phyloP scores from a whole-genome alignment of 148 eudicot species.

The Drosera capensis region DNA sequence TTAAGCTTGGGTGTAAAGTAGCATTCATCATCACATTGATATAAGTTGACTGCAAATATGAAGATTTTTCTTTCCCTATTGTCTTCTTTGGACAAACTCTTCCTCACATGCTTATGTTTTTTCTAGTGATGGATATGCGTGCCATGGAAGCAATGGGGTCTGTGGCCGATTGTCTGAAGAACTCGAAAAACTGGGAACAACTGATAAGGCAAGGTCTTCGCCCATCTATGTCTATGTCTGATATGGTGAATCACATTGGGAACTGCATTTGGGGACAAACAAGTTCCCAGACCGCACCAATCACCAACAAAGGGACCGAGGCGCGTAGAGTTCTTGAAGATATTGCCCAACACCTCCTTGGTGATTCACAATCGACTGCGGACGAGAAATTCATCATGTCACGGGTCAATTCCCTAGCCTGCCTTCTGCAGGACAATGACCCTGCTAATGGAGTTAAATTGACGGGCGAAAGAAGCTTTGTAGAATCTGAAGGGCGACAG shows the following conservation, averaged over 20 bases:
- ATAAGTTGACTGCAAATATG: too few species aligned
- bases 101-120: not conserved
- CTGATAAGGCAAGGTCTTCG: slow-evolving; percentile 50
- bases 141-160: slow-evolving; percentile 25
- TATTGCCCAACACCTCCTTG: slow-evolving; percentile 49
- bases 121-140: slow-evolving; percentile 10
- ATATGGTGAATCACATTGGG: slow-evolving; percentile 63
- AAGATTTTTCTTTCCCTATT: too few species aligned
- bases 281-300: slow-evolving; percentile 21
- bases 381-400: slow-evolving; percentile 76
- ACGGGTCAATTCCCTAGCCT: slow-evolving; percentile 53
- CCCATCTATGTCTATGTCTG: slow-evolving; percentile 70
- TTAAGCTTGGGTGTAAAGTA: too few species aligned
- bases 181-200: slow-evolving; percentile 31
- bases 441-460: slow-evolving; percentile 6
- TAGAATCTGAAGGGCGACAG: slow-evolving; percentile 9
- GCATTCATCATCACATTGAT: too few species aligned
- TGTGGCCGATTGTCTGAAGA: slow-evolving; percentile 21
- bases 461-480: slow-evolving; percentile 4
- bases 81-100: not conserved
- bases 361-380: slow-evolving; percentile 32
- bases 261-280: slow-evolving; percentile 56
- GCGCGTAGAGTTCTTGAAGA: slow-evolving; percentile 51
- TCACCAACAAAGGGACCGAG: slow-evolving; percentile 29
- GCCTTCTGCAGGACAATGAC: slow-evolving; percentile 37